Percentiles rank a stretch among this genome's conserved stretches.
Conservation (phyloP, 1,284 basidiomycete genomes). For the Macrocystidia cucumis region DNA sequence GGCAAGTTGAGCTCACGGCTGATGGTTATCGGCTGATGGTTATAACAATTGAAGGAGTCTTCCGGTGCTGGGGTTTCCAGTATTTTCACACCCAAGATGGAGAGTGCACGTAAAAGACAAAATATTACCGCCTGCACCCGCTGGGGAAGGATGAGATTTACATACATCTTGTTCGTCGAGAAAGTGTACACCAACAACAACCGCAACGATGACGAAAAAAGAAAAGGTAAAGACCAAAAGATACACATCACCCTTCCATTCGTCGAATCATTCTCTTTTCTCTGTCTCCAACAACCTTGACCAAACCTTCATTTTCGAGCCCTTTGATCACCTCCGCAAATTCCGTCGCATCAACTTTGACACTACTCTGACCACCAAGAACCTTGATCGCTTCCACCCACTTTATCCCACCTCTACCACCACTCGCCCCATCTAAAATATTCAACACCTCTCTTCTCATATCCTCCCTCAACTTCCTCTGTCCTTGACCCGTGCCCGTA, state of each 20-base stretch:
- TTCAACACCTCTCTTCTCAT: slow-evolving; percentile 73
- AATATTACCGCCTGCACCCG: no score
- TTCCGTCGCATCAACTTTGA: slow-evolving; percentile 70
- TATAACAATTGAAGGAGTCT: no score
- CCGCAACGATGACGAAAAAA: no score
- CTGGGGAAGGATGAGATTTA: no score
- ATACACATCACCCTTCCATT: slow-evolving; percentile 36
- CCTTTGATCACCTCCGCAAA: slow-evolving; percentile 77
- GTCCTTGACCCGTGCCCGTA: slow-evolving; percentile 84
- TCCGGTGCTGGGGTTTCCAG: no score
- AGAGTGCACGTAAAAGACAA: no score
- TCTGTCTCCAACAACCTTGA: slow-evolving; percentile 82
- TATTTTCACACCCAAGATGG: no score
- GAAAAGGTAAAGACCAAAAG: slow-evolving; percentile 1
- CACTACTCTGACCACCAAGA: slow-evolving; percentile 73
- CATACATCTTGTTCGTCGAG: no score
- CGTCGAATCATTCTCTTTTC: slow-evolving; percentile 75
- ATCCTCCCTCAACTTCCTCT: slow-evolving; percentile 78
- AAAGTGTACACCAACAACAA: no score
- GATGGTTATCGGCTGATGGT: no score
- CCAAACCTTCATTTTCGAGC: slow-evolving; percentile 75
- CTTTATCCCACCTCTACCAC: slow-evolving; percentile 61
- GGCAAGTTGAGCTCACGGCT: no score
- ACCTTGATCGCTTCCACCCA: slow-evolving; percentile 75
- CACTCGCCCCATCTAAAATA: slow-evolving; percentile 53